These are phyloP conservation scores for Peronospora farinosa DNA, from an alignment of 352 stramenopile species.

Conservation along the genomic window DNA sequence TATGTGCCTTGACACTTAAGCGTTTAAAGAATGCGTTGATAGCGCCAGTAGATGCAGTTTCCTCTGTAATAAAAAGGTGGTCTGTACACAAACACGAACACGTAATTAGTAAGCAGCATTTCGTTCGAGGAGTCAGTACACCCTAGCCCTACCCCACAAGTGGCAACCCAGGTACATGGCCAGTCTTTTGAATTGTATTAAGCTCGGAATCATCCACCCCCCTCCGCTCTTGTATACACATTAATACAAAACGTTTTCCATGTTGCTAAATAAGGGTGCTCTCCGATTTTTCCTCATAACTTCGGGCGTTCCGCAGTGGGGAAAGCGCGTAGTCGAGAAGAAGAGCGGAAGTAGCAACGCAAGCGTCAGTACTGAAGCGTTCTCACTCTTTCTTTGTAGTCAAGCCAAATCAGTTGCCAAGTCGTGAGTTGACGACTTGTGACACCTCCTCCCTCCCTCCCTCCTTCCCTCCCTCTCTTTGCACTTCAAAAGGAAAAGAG, in stretches of 20 bases:
- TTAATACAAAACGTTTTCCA: too few species aligned
- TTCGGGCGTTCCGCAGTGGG: conserved; percentile 24
- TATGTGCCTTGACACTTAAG: too few species aligned
- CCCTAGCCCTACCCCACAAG: conserved; percentile 12
- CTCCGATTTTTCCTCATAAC: too few species aligned
- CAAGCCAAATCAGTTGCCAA: conserved; percentile 9
- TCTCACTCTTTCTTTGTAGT: too few species aligned
- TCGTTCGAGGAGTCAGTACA: conserved; percentile 5
- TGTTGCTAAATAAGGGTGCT: conserved; percentile 12
- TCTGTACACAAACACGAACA: too few species aligned
- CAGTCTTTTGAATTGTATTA: too few species aligned
- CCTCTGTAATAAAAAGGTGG: too few species aligned
- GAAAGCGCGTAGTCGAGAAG: conserved; percentile 22
- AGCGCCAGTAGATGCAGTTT: conserved; percentile 1
- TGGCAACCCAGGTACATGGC: too few species aligned
- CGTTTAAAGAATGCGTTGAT: not conserved
- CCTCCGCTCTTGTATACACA: too few species aligned
- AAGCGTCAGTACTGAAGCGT: not conserved
- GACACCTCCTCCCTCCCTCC: not conserved
- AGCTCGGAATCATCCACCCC: too few species aligned
- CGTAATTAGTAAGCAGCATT: not conserved
- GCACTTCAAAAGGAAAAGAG: conserved; percentile 36
- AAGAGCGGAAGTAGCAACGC: conserved; percentile 21
- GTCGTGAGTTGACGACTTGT: not conserved
- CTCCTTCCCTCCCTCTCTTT: conserved; percentile 2